These are phyloP conservation scores for Cucumis sativus DNA, from an alignment of 306 rosid species.

Conservation along the genomic window Cucumber_9930_V3 NC_026660.2:7665501-7666000, in stretches of 20 bases:
- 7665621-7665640: neutral
- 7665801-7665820: too few relatives aligned
- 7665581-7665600: neutral
- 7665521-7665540: too few relatives aligned
- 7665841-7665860: neutral
- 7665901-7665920: neutral
- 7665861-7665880: neutral
- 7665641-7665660: neutral
- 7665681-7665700: neutral
- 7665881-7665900: too few relatives aligned
- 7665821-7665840: neutral
- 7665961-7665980: neutral
- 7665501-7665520: too few relatives aligned
- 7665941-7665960: neutral
- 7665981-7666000: neutral
- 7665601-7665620: neutral
- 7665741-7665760: neutral
- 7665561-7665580: too few relatives aligned
- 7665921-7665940: neutral
- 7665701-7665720: neutral
- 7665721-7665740: neutral
- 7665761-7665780: neutral
- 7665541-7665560: too few relatives aligned
- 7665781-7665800: neutral
- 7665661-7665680: neutral